These are phyloP conservation scores for Blastobotrys capitulatus DNA, from an alignment of 1,139 yeast genomes.

Conservation along the genomic window DNA sequence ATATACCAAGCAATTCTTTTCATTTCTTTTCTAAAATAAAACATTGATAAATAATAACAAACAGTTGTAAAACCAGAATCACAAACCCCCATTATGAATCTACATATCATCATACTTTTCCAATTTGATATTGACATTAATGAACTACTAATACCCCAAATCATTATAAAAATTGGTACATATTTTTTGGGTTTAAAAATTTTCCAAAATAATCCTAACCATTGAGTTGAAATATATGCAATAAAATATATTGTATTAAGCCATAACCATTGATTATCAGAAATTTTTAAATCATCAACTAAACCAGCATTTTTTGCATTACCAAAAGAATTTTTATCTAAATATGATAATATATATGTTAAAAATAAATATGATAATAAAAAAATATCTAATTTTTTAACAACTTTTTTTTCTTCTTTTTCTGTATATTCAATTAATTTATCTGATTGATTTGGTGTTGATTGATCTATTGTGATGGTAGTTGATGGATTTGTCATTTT, in stretches of 20 bases:
- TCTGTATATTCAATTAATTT: constrained; percentile 12
- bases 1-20: constrained; percentile 52
- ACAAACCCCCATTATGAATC: constrained; percentile 26
- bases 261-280: constrained; percentile 38
- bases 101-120: constrained; percentile 23
- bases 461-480: too few relatives aligned
- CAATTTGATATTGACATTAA: constrained; percentile 25
- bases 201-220: constrained; percentile 21
- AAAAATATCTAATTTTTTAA: constrained; percentile 17
- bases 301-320: constrained; percentile 58
- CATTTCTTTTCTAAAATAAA: constrained; percentile 29
- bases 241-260: constrained; percentile 27
- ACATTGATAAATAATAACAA: constrained; percentile 29
- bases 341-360: constrained; percentile 47
- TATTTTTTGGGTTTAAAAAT: constrained; percentile 23
- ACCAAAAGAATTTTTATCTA: constrained; percentile 59
- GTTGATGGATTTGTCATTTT: too few relatives aligned
- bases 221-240: constrained; percentile 29
- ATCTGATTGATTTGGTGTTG: too few relatives aligned
- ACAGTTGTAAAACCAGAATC: constrained; percentile 32
- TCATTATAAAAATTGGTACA: constrained; percentile 25
- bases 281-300: constrained; percentile 43
- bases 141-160: constrained; percentile 28
- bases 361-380: constrained; percentile 34
- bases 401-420: constrained; percentile 17